Conservation (phyloP, 2,329 filamentous ascomycete genomes). For the Ophiostoma montium region DNA sequence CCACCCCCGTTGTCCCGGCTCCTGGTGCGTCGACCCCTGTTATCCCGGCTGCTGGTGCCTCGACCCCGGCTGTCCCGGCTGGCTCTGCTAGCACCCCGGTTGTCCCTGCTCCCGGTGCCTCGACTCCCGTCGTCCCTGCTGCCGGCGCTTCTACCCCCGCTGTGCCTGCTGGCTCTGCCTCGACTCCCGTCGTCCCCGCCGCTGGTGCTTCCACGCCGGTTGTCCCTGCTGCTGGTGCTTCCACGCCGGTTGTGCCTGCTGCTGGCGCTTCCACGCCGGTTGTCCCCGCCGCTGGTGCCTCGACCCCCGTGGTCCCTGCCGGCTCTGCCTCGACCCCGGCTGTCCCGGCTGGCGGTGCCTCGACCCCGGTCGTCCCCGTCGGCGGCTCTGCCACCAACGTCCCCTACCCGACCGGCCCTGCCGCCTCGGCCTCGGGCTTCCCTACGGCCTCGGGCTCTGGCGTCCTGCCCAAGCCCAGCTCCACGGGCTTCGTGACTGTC, state of each 20-base stretch:
- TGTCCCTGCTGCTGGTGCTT: too few species aligned
- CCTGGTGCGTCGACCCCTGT: background rate
- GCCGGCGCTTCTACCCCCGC: background rate
- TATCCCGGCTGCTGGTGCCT: background rate
- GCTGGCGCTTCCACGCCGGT: too few species aligned
- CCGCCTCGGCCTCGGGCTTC: background rate
- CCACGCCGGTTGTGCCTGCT: too few species aligned
- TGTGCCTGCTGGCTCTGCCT: background rate
- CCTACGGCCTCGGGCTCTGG: conserved; percentile 10
- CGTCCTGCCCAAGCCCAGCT: conserved; percentile 20
- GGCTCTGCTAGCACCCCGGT: background rate
- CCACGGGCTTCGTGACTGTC: conserved; percentile 21
- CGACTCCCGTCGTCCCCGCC: too few species aligned
- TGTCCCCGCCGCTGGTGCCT: background rate
- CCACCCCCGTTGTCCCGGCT: background rate
- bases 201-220: background rate
- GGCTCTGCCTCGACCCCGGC: background rate
- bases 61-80: background rate
- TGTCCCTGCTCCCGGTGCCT: background rate
- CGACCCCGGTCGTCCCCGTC: background rate
- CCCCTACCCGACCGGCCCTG: background rate
- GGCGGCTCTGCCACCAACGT: too few species aligned
- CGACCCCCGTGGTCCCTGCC: background rate
- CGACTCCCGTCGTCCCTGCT: background rate
- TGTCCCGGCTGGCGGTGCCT: background rate